A percentile compares a stretch with the other conserved stretches of the same genome.
Evolutionary conservation across 1,139 yeast genomes (phyloP).

Genomic region (Nakaseomyces glabratus): DNA sequence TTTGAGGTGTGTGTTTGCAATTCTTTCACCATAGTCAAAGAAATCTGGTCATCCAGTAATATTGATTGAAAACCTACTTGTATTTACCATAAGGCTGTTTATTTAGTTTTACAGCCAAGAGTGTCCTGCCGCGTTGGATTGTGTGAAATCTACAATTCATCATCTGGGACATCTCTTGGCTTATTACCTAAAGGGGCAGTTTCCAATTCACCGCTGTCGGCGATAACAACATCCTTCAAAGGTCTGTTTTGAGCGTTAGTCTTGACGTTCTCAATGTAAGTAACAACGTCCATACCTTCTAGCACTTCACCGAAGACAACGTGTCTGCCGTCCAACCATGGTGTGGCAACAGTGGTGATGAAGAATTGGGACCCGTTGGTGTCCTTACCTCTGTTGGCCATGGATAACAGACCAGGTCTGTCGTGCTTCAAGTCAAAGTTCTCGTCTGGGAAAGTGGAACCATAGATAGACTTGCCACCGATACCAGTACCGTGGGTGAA

Average conservation of each 20-base stretch:
- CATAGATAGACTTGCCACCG: slow-evolving; percentile 72
- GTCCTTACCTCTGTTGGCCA: slow-evolving; percentile 77
- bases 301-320: slow-evolving; percentile 77
- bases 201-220: slow-evolving; percentile 31
- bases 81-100: too few species aligned
- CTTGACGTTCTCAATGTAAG: slow-evolving; percentile 41
- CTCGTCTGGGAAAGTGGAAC: slow-evolving; percentile 61
- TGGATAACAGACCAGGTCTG: slow-evolving; percentile 60
- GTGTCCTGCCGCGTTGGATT: too few species aligned
- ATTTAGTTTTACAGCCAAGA: too few species aligned
- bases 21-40: too few species aligned
- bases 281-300: slow-evolving; percentile 57
- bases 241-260: slow-evolving; percentile 38
- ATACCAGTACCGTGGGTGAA: slow-evolving; percentile 60
- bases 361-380: slow-evolving; percentile 77
- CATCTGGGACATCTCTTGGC: slow-evolving; percentile 10
- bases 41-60: too few species aligned
- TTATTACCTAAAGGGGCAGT: slow-evolving; percentile 12
- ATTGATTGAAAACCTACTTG: too few species aligned
- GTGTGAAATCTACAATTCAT: slow-evolving; percentile 13
- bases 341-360: slow-evolving; percentile 55
- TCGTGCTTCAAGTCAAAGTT: slow-evolving; percentile 56
- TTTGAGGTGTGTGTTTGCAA: too few species aligned
- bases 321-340: slow-evolving; percentile 60
- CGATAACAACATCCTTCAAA: slow-evolving; percentile 41